Base-by-base conservation (phyloP, 441 rosid species). In the Codiaeum variegatum region DNA sequence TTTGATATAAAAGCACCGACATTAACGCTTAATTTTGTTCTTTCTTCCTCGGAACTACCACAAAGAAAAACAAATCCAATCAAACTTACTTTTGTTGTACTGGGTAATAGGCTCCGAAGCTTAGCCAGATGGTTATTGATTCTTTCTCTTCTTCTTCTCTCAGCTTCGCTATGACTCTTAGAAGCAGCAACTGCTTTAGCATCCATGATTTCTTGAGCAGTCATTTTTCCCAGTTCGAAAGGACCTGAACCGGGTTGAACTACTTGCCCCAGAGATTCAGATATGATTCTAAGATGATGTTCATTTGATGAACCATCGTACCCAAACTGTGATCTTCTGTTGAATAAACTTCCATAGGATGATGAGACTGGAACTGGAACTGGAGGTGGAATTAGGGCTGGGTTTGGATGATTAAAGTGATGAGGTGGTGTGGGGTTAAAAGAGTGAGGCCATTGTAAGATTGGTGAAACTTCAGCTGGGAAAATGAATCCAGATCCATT, bases 141-240 rank as follows among this genome's bases (percentile, higher is more conserved):
- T 80, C 98, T 88, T 72, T 94, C 97, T 74, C 98, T 84, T 80
- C 98, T 72, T 73, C 97, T 83, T 84, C 98, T 89, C 81, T 94
- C 98, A 54, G 97, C 97, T 70, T 92, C 98, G 73, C 98, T 94
- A 74, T 94, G 98, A 80, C 97, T 94, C 79, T 90, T 92, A 2
- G 98, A 94, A 49, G 97, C 98, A 75, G 97, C 98, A 10, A 94
- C 89, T 29, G 98, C 98, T 80, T 94, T 94, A 10, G 98, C 98
- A 29, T 94, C 98, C 94, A 94, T 88, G 65, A 94, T 87, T 82
- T 92, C 97, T 80, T 94, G 97, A 29, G 97, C 93, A 38, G 91
- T 91, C 97, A 92, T 85, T 77, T 90, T 94, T 12, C 94, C 92
- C 64, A 94, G 44, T 81, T 94, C 94, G 24, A 91, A 91, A 72